Evolutionary conservation across 345 rosid genomes (phyloP), one percentile per base, ranked within the genome.

Genomic region (Hirschfeldia incana): DNA sequence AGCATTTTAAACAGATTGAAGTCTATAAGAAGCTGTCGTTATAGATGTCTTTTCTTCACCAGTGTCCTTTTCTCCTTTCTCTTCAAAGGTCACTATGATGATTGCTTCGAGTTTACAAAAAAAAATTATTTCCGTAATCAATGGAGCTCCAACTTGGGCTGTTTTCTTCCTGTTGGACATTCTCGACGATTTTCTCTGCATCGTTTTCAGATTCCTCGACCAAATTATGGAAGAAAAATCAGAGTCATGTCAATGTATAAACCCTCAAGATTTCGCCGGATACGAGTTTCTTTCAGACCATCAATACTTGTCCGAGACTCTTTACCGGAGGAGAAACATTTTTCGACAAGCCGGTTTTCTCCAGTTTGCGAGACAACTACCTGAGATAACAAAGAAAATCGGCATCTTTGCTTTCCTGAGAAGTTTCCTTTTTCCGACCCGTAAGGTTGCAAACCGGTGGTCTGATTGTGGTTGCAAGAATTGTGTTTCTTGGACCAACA

Each of bases 381-480:
- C 76, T 30, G 80, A 79, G 8, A 33, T 59, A 39, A 66, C 76
- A 74, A 79, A 85, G 85, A 53, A 42, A 39, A 59, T 72, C 3
- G 76, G 70, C 3, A 15, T 51, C 1, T 67, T 51, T 32, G 70
- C 79, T 32, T 70, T 80, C 63, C n/a, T 77, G 67, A 44, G 78
- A 70, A 79, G 64, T 0, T 67, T 59, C 7, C 42, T 78, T 9
- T 66, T 72, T 73, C 77, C 4, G 11, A 59, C 44, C 8, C 16
- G 15, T 33, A 70, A 74, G 59, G 16, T 70, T 72, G 34, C 67
- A 59, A 84, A 74, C 67, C 78, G 91, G 62, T 91, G 98, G 98
- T 88, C 94, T 8, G 95, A 89, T 79, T 91, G 97, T 84, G 87
- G 91, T 37, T 94, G 95, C 61, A 84, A 85, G 27, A 81, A 83